phyloP scores from a whole-genome alignment of 2,329 filamentous ascomycete genomes.

The Ophiostoma novo-ulmi region DNA sequence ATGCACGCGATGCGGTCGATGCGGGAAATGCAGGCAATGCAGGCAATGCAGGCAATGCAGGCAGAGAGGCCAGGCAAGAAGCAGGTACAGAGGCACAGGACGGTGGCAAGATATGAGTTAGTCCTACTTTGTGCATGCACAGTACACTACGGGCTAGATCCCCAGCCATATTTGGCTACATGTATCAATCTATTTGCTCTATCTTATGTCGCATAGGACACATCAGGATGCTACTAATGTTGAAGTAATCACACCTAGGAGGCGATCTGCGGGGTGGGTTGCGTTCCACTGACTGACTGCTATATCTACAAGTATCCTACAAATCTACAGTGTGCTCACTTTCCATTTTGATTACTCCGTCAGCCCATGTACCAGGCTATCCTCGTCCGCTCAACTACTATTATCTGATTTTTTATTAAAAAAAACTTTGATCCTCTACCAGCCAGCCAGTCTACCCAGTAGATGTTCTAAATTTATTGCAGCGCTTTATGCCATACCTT shows the following conservation, averaged over 20 bases:
- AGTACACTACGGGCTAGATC: background rate
- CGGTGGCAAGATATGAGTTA: conserved; percentile 7
- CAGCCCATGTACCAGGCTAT: background rate
- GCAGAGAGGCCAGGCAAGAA: conserved; percentile 6
- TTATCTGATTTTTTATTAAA: background rate
- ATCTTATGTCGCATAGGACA: background rate
- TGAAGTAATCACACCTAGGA: background rate
- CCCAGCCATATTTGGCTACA: background rate
- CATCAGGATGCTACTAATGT: conserved; percentile 4
- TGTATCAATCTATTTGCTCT: background rate
- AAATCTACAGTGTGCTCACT: background rate
- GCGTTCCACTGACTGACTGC: background rate
- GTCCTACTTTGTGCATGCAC: conserved; percentile 13
- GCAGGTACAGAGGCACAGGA: conserved; percentile 14
- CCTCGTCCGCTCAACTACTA: background rate
- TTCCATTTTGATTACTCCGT: background rate
- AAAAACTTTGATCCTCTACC: background rate
- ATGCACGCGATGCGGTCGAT: background rate
- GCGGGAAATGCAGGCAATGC: background rate
- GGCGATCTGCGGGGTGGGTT: conserved; percentile 7
- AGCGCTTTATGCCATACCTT: background rate
- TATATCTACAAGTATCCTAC: background rate
- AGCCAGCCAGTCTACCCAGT: background rate
- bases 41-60: background rate
- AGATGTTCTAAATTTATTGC: background rate